These are phyloP conservation scores for Coelastrella sp. DNA, from an alignment of 139 green algal genomes.

Conservation along the genomic window DNA sequence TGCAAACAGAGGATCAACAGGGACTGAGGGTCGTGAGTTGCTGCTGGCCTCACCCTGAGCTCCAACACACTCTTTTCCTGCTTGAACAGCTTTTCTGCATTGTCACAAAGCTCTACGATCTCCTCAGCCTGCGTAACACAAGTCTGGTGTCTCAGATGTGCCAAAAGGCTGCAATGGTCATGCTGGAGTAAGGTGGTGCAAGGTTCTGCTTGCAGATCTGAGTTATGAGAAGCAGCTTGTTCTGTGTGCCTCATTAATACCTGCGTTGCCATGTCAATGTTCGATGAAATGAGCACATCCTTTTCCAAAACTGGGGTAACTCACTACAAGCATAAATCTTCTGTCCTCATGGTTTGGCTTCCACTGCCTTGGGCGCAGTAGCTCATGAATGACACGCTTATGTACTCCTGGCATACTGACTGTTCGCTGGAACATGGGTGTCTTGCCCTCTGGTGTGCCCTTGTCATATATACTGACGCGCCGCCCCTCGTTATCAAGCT, in stretches of 20 bases:
- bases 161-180: too few species aligned
- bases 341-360: conserved; percentile 81
- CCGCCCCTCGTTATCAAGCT: conserved; percentile 98
- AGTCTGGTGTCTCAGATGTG: too few species aligned
- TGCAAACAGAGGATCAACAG: too few species aligned
- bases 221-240: not conserved
- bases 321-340: conserved; percentile 46
- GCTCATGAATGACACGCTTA: conserved; percentile 89
- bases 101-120: conserved; percentile 94
- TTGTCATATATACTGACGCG: conserved; percentile 79
- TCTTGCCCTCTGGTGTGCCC: conserved; percentile 44
- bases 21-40: too few species aligned
- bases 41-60: conserved; percentile 16
- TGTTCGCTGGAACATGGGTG: conserved; percentile 61
- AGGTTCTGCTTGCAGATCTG: not conserved
- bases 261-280: not conserved
- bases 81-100: conserved; percentile 87
- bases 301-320: not conserved
- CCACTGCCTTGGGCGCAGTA: conserved; percentile 89
- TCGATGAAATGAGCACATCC: not conserved
- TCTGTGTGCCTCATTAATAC: not conserved
- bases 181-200: not conserved
- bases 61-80: conserved; percentile 90
- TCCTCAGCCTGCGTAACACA: conserved; percentile 76
- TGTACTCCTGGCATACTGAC: conserved; percentile 78